phyloP scores from a whole-genome alignment of 805 yeast species.

The Metschnikowia similis region DNA sequence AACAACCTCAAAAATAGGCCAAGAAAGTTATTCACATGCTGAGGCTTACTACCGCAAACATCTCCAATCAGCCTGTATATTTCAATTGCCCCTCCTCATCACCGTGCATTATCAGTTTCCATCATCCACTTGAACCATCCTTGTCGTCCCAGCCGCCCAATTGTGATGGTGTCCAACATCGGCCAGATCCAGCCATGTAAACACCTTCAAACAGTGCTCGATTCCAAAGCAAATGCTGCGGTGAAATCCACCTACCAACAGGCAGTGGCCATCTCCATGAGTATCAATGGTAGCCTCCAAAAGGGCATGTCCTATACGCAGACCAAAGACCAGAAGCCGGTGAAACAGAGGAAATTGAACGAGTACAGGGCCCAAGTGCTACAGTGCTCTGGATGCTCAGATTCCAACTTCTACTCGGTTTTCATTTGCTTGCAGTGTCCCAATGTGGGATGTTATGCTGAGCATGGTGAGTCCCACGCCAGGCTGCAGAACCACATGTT shows the following conservation, averaged over 20 bases:
- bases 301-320: slow-evolving; percentile 21
- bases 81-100: too few relatives aligned
- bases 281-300: slow-evolving; percentile 21
- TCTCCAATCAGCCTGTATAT: too few relatives aligned
- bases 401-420: slow-evolving; percentile 39
- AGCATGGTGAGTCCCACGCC: slow-evolving; percentile 32
- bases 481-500: slow-evolving; percentile 32
- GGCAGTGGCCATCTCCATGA: slow-evolving; percentile 45
- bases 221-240: slow-evolving; percentile 45
- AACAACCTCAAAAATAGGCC: neutral
- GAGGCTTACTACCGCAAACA: too few relatives aligned
- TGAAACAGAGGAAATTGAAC: slow-evolving; percentile 36
- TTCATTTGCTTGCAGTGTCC: slow-evolving; percentile 75
- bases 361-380: slow-evolving; percentile 42
- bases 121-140: neutral
- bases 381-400: slow-evolving; percentile 48
- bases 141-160: neutral
- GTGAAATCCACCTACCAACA: slow-evolving; percentile 49
- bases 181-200: slow-evolving; percentile 42
- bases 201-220: slow-evolving; percentile 46
- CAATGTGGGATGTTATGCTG: slow-evolving; percentile 61
- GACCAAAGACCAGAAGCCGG: slow-evolving; percentile 34
- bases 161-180: slow-evolving; percentile 13
- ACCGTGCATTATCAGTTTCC: too few relatives aligned
- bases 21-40: neutral